Base-by-base conservation (phyloP, 306 rosid genomes). In the Cicer cuneatum region DNA sequence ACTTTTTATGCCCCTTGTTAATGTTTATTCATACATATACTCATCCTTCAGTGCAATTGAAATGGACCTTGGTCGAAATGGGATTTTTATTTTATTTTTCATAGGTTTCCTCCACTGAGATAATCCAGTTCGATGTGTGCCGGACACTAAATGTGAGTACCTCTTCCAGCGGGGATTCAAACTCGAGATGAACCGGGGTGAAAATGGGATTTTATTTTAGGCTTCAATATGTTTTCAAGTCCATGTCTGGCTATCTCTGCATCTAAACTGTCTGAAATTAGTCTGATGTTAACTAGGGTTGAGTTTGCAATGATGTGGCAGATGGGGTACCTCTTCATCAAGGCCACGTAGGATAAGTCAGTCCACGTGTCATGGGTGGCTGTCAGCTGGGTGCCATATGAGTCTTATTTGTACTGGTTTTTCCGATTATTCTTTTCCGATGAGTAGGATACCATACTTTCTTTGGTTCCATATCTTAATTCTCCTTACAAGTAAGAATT, bases 61-160 rank as follows among this genome's bases (percentile, higher is more conserved):
- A 77, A 58, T 38, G 15, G 6, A 6, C 40, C 19, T 73, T 51
- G 19, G 13, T 72, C 38, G 21, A 61, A 69, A 48, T 48, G 8
- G 15, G 49, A 57, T 10, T 57, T 56, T 54, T 19, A 54, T 24
- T 58, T 29, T 58, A 3, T 29, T 1, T 29, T 3, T 4, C 35
- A 4, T 29, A 29, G 4, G 3, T 29, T 29, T 0, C 35, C 35
- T 29, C 5, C 0, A 29, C 35, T 29, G 5, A 29, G 35, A 1
- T 29, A 29, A 29, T 29, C 35, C 0, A 3, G 4, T 29, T 29
- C 0, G 33, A 29, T 0, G 35, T 5, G 35, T 29, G 35, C 35
- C 5, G 35, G 5, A 29, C 5, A 29, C 3, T 29, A 29, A 29
- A 29, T 4, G 5, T 29, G 21, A 19, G 1, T 19, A 19, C 21